phyloP scores from a whole-genome alignment of 352 stramenopile species.

The Globisporangium paroecandrum region DNA sequence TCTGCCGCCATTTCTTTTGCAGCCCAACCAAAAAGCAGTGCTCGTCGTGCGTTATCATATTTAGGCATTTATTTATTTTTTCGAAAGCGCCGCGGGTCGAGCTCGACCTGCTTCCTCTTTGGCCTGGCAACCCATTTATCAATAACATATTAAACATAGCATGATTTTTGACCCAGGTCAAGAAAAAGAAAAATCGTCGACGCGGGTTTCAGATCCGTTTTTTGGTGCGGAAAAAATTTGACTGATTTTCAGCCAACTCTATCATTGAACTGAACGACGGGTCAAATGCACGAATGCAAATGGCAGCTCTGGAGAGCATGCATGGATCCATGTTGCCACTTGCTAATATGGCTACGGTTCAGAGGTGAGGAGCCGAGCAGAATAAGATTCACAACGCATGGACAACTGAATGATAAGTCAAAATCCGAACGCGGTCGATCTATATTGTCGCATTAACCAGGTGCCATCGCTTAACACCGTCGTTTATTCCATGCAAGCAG shows the following conservation, averaged over 20 bases:
- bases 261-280: background rate
- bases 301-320: background rate
- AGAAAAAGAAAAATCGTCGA: background rate
- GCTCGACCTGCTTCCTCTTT: background rate
- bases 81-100: background rate
- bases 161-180: background rate
- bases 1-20: background rate
- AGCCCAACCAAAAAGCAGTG: background rate
- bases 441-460: constrained; percentile 86
- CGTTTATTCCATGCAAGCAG: constrained; percentile 87
- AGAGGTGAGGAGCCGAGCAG: background rate
- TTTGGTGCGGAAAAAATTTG: background rate
- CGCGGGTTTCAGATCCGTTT: background rate
- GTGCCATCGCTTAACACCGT: constrained; percentile 92
- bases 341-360: background rate
- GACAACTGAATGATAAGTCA: background rate
- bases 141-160: background rate
- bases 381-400: background rate
- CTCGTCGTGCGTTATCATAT: background rate
- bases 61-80: background rate
- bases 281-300: background rate
- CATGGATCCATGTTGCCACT: background rate
- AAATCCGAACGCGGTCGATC: constrained; percentile 21
- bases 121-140: background rate
- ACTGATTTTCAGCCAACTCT: too few relatives aligned